Base-by-base conservation (phyloP, 768 basidiomycete genomes). In the Amanita fuliginea region DNA sequence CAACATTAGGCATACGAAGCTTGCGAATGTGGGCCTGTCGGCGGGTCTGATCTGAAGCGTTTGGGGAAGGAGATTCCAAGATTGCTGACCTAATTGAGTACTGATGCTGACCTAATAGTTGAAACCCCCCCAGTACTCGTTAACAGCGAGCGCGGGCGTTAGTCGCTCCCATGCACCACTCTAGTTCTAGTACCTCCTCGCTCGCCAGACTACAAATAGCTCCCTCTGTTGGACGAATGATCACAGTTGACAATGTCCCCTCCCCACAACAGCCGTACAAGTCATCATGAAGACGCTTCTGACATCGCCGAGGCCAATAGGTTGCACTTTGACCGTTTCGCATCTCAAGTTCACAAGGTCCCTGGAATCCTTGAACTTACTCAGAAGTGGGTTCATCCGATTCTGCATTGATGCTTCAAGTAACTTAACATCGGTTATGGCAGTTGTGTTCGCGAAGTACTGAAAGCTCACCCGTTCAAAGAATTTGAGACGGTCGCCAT, bases 401-500 rank as follows among this genome's bases (percentile, higher is more conserved):
- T 30, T n/a, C 30, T 6, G 0, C n/a, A 9, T 30, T 4, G 9
- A 9, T 10, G n/a, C 28, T 43, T 28, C 7, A 28, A 28, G 26
- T 24, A 24, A 16, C 28, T 44, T 19, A 28, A 4, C 4, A 32
- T 16, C 30, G 28, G 8, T 32, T 45, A 24, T 32, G 14, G 32
- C 18, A 71, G 67, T 46, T 59, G 67, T 7, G 69, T 67, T 9
- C 51, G 45, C 14, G 69, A 63, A 5, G 63, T 74, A 35, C 64
- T 64, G 22, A 55, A 64, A 16, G 61, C 59, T 7, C 76, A 74
- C 53, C 53, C 65, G 0, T 81, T 88, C 56, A 67, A 80, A 47
- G 74, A 75, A 41, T 71, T 76, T 21, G 57, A 55, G 6, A 86
- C 85, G 6, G 67, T 63, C 8, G 67, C 81, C 11, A 68, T 89